These are phyloP conservation scores for Stropharia rugosoannulata DNA, from an alignment of 768 basidiomycete species.

Conservation along the genomic window DNA sequence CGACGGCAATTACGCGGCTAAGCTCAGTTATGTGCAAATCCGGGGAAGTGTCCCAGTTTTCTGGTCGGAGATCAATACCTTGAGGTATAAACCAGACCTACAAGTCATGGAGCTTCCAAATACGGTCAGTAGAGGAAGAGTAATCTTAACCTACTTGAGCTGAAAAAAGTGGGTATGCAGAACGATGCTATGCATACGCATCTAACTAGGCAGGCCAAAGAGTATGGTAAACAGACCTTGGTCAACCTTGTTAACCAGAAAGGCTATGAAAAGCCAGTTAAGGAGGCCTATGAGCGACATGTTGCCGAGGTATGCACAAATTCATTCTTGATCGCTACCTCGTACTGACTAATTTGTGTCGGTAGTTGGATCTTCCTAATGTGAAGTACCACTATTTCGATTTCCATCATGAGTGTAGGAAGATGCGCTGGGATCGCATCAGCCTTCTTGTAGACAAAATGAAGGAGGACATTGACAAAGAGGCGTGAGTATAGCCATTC, in stretches of 20 bases:
- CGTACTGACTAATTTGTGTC: not conserved
- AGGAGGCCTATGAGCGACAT: conserved; percentile 89
- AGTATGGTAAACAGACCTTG: conserved; percentile 77
- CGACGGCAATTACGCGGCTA: conserved; percentile 49
- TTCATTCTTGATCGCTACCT: not conserved
- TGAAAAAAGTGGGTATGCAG: conserved; percentile 1
- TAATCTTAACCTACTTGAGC: not conserved
- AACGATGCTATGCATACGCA: conserved; percentile 70
- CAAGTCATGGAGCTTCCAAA: conserved; percentile 92
- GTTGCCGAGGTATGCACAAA: conserved; percentile 52
- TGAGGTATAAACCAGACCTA: conserved; percentile 95
- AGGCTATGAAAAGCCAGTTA: conserved; percentile 90
- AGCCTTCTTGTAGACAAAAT: conserved; percentile 76
- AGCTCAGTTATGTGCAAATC: conserved; percentile 89
- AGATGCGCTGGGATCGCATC: conserved; percentile 95
- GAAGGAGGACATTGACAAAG: conserved; percentile 61
- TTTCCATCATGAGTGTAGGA: conserved; percentile 93
- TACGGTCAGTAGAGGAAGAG: conserved; percentile 52
- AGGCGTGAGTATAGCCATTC: conserved; percentile 52
- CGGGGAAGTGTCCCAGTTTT: conserved; percentile 92
- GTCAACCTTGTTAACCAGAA: conserved; percentile 95
- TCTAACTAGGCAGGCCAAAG: conserved; percentile 64
- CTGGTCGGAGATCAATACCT: conserved; percentile 95
- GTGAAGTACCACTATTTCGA: conserved; percentile 95
- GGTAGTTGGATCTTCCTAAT: conserved; percentile 58